phyloP scores from a whole-genome alignment of 75 land plant genomes.

The Cryptomeria japonica region DNA sequence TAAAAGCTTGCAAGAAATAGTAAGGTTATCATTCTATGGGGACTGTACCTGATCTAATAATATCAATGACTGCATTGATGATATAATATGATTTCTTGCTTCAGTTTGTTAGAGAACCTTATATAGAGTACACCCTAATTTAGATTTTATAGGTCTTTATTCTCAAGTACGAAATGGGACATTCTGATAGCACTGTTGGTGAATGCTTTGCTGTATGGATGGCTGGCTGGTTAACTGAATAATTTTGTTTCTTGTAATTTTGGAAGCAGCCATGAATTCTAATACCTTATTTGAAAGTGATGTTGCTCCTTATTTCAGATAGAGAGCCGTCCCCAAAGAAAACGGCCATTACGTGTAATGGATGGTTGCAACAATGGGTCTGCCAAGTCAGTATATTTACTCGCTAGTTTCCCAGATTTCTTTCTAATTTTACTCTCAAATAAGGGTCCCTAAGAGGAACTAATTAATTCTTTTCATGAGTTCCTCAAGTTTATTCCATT shows the following conservation, averaged over 20 bases:
- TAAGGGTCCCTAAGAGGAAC: not conserved
- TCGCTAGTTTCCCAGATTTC: not conserved
- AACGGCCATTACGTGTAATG: constrained; percentile 46
- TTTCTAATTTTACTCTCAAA: not conserved
- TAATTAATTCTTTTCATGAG: not conserved
- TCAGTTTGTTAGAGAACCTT: not conserved
- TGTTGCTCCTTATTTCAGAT: constrained; percentile 34
- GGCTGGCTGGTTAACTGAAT: not conserved
- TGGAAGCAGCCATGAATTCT: not conserved
- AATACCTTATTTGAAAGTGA: not conserved
- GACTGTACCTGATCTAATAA: not conserved
- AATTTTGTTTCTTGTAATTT: not conserved
- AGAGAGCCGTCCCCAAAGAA: constrained; percentile 65
- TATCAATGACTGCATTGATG: not conserved
- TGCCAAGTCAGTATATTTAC: constrained; percentile 36
- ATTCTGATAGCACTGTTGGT: not conserved
- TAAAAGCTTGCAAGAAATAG: not conserved
- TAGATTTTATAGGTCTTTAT: not conserved
- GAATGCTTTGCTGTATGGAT: not conserved
- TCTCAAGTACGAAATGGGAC: not conserved
- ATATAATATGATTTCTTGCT: not conserved
- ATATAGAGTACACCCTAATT: not conserved
- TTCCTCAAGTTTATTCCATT: not conserved
- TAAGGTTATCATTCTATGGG: not conserved
- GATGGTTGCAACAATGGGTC: constrained; percentile 45